These are phyloP conservation scores for Zasmidium angulare DNA, from an alignment of 2,329 filamentous ascomycete species.

Conservation along the genomic window DNA sequence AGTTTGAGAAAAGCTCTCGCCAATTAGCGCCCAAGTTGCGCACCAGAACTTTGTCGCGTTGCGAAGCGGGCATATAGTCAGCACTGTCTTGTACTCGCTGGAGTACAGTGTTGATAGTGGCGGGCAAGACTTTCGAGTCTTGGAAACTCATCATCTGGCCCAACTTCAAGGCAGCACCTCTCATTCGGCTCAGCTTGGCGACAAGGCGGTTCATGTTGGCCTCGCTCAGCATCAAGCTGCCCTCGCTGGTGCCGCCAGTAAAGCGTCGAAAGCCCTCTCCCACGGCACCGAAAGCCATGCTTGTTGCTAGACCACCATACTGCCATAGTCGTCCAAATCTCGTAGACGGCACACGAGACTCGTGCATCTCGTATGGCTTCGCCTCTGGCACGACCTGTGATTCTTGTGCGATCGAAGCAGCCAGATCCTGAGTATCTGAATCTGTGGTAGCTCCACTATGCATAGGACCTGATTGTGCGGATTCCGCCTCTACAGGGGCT, in stretches of 20 bases:
- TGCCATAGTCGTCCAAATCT: constrained; percentile 89
- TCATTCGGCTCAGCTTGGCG: constrained; percentile 89
- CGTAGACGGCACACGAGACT: constrained; percentile 87
- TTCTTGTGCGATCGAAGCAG: constrained; percentile 40
- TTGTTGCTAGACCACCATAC: constrained; percentile 87
- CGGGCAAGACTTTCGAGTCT: constrained; percentile 91
- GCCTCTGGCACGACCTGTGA: constrained; percentile 8
- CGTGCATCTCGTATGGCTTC: constrained; percentile 67
- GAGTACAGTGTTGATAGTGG: constrained; percentile 81
- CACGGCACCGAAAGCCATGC: constrained; percentile 91
- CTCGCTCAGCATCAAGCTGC: constrained; percentile 83
- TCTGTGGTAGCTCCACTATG: constrained; percentile 12
- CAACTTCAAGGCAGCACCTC: constrained; percentile 92
- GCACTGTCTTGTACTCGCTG: constrained; percentile 94
- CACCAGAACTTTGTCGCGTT: constrained; percentile 79
- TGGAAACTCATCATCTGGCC: constrained; percentile 99
- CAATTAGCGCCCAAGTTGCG: constrained; percentile 80
- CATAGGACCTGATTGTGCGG: background rate
- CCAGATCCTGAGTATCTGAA: constrained; percentile 39
- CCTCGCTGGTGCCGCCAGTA: constrained; percentile 61
- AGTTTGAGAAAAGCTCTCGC: constrained; percentile 78
- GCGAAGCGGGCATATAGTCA: constrained; percentile 95
- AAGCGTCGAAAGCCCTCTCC: constrained; percentile 80
- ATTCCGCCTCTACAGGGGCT: background rate
- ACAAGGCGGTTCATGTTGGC: constrained; percentile 93